These are phyloP conservation scores for Cicer bijugum DNA, from an alignment of 306 rosid species.

Conservation along the genomic window DNA sequence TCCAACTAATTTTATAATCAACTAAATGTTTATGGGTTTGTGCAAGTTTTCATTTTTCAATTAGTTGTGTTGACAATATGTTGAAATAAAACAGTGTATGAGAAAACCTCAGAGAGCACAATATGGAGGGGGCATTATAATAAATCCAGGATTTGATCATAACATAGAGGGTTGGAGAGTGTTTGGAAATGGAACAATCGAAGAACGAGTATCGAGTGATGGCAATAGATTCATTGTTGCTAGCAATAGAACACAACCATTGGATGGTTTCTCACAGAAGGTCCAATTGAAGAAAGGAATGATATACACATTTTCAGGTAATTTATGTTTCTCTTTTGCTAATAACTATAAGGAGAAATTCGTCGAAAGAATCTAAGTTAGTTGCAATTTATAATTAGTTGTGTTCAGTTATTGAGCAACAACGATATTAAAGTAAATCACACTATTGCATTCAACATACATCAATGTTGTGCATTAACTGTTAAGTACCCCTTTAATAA, in stretches of 20 bases:
- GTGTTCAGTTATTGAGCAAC: too few relatives aligned
- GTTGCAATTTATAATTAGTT: too few relatives aligned
- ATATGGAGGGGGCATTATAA: constrained; percentile 82
- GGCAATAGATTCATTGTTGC: constrained; percentile 70
- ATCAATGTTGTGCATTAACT: too few relatives aligned
- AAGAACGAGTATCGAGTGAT: constrained; percentile 52
- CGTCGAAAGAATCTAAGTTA: too few relatives aligned
- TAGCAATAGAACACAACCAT: constrained; percentile 50
- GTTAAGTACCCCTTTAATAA: too few relatives aligned
- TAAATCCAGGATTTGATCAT: constrained; percentile 73
- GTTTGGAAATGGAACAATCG: constrained; percentile 58
- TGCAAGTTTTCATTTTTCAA: not conserved
- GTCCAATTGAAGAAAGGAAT: constrained; percentile 61
- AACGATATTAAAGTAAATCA: too few relatives aligned
- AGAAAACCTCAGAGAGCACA: constrained; percentile 58
- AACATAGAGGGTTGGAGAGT: constrained; percentile 63
- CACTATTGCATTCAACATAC: too few relatives aligned
- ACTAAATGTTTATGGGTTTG: not conserved
- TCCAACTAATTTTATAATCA: not conserved
- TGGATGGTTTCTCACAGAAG: constrained; percentile 64
- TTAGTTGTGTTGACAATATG: constrained; percentile 4
- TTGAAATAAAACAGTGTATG: constrained; percentile 63
- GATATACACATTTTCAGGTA: constrained; percentile 67
- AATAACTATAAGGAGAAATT: not conserved
- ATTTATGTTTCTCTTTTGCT: constrained; percentile 13